Conservation (phyloP, 164 flowering plant genomes). For the Vitis rupestris region DNA sequence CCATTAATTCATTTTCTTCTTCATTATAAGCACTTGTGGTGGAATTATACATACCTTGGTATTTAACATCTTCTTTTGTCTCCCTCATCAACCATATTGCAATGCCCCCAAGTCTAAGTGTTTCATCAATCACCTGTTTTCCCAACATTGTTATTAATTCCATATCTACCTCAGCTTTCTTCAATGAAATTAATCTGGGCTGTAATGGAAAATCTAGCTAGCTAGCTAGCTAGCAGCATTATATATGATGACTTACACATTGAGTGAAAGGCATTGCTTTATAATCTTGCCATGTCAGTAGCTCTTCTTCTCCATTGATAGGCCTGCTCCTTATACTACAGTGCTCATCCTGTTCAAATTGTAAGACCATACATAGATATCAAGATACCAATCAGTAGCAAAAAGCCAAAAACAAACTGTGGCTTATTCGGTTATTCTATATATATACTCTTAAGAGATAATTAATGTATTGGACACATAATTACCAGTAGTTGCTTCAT, state of each 20-base stretch:
- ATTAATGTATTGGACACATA: no score
- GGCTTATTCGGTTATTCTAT: no score
- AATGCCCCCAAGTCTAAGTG: constrained; percentile 83
- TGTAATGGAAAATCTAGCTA: neutral
- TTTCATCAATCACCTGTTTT: constrained; percentile 83
- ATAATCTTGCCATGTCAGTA: constrained; percentile 80
- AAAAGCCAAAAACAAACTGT: no score
- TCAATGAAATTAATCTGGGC: neutral
- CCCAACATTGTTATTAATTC: neutral
- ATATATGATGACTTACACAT: constrained; percentile 47
- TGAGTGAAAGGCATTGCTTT: constrained; percentile 86
- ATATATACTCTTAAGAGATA: no score
- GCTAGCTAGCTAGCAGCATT: no score
- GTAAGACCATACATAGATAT: no score
- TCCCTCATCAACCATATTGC: constrained; percentile 94
- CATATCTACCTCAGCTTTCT: no score
- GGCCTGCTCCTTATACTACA: constrained; percentile 28
- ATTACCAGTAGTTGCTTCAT: constrained; percentile 59
- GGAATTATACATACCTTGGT: constrained; percentile 46
- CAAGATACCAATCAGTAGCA: no score
- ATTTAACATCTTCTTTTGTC: constrained; percentile 64
- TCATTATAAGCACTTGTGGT: no score
- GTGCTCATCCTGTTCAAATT: constrained; percentile 60
- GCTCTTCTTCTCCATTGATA: constrained; percentile 17
- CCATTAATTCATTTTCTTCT: no score